Evolutionary conservation across 2,329 filamentous ascomycete species (phyloP).

Genomic region (Arthroderma uncinatum): DNA sequence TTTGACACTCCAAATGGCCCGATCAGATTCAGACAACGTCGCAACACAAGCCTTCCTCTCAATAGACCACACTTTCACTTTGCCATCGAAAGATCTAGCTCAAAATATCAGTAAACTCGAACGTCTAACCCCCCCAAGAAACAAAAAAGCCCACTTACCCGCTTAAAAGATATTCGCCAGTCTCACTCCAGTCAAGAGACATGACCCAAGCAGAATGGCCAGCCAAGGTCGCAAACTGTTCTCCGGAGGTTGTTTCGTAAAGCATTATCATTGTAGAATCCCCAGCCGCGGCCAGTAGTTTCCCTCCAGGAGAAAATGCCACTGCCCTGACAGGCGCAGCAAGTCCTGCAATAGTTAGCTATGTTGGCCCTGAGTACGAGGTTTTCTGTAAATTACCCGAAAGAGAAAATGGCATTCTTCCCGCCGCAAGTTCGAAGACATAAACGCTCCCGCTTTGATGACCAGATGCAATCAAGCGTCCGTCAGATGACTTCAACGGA

Average conservation of each 20-base stretch:
- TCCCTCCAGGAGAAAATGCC: slow-evolving; percentile 76
- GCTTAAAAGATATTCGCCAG: slow-evolving; percentile 80
- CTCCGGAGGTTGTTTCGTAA: slow-evolving; percentile 84
- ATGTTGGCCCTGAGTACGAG: background rate
- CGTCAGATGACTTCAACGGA: slow-evolving; percentile 50
- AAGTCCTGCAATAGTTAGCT: slow-evolving; percentile 48
- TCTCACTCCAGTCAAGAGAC: slow-evolving; percentile 83
- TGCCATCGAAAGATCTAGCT: slow-evolving; percentile 67
- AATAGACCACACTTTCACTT: slow-evolving; percentile 91
- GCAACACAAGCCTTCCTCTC: slow-evolving; percentile 76
- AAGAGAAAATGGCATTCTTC: slow-evolving; percentile 73
- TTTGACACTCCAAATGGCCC: slow-evolving; percentile 69
- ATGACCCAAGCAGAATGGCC: slow-evolving; percentile 82
- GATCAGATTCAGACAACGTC: slow-evolving; percentile 83
- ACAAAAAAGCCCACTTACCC: slow-evolving; percentile 40
- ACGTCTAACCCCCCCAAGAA: background rate
- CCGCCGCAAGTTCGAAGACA: slow-evolving; percentile 87
- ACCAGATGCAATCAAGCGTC: slow-evolving; percentile 76
- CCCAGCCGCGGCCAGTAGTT: slow-evolving; percentile 76
- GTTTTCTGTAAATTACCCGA: slow-evolving; percentile 45
- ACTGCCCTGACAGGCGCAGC: slow-evolving; percentile 77
- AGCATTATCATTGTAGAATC: slow-evolving; percentile 80
- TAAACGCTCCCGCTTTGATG: slow-evolving; percentile 89
- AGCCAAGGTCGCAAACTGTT: slow-evolving; percentile 75
- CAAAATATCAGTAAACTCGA: background rate